Conservation (phyloP, 306 rosid species). For the Quercus ilex region DNA sequence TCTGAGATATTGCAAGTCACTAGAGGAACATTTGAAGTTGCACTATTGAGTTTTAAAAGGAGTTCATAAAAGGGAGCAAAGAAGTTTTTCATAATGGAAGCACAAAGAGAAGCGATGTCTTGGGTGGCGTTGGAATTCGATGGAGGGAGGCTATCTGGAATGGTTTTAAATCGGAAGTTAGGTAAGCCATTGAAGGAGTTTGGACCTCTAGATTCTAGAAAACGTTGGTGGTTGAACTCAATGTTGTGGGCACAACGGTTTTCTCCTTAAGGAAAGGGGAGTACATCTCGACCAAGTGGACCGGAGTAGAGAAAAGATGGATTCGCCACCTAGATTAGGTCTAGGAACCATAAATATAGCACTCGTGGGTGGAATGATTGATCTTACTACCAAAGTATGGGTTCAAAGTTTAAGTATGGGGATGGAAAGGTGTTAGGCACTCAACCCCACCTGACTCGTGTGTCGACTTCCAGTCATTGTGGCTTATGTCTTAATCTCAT, state of each 20-base stretch:
- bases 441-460: no score
- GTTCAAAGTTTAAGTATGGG: no score
- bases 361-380: no score
- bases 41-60: background rate
- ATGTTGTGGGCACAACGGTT: background rate
- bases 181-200: background rate
- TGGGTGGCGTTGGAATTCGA: background rate
- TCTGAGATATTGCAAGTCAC: background rate
- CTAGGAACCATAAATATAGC: no score
- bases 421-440: no score
- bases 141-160: background rate
- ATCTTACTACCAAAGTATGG: no score
- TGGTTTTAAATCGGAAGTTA: background rate
- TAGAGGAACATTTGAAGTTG: background rate
- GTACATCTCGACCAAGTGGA: no score
- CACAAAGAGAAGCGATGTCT: background rate
- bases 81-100: background rate
- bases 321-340: no score
- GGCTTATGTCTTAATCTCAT: no score
- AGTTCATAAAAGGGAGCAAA: background rate
- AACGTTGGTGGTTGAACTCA: background rate
- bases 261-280: no score
- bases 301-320: no score
- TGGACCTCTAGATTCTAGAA: background rate
- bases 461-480: no score